phyloP scores from a whole-genome alignment of 78 protist species.

The Dictyostelium firmibasis region DNA sequence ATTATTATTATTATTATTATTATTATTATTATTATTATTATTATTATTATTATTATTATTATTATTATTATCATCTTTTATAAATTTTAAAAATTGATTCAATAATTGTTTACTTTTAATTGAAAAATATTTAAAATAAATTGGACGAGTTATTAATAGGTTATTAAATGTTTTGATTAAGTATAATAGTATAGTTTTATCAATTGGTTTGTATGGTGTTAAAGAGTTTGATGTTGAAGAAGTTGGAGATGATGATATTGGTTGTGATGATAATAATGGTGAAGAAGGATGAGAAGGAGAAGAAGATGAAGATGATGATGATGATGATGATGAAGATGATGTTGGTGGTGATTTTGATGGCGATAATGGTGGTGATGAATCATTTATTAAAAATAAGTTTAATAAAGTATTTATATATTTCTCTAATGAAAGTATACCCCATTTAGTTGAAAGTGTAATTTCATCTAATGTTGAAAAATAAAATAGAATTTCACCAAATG shows the following conservation, averaged over 20 bases:
- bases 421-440: not conserved
- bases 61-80: not conserved
- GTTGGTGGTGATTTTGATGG: no score
- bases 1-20: no score
- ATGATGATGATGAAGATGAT: not conserved
- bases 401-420: not conserved
- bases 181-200: not conserved
- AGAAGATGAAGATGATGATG: not conserved
- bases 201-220: not conserved
- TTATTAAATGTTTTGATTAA: not conserved
- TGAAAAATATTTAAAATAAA: not conserved
- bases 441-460: not conserved
- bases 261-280: not conserved
- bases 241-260: not conserved
- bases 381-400: not conserved
- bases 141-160: not conserved
- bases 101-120: not conserved
- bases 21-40: no score
- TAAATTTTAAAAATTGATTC: not conserved
- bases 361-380: not conserved
- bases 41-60: no score
- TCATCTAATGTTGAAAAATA: conserved; percentile 6
- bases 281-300: not conserved
- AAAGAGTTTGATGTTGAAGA: not conserved
- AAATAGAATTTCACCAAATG: not conserved